Conservation (phyloP, 2,329 filamentous ascomycete genomes). For the Aspergillus sp. region DNA sequence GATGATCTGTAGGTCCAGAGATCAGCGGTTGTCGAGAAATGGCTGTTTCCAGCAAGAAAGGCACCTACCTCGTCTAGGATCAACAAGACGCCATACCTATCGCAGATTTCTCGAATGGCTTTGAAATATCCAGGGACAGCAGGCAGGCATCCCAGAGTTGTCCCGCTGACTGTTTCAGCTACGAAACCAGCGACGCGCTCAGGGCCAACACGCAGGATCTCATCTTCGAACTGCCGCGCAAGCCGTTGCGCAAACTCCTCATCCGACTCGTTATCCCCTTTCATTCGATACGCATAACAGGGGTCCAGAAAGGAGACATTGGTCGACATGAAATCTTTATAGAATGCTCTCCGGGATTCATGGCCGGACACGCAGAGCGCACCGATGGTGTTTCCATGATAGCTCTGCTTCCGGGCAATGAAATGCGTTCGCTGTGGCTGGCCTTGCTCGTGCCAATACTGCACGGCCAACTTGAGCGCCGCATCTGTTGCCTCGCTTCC, state of each 20-base stretch:
- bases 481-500: slow-evolving; percentile 5
- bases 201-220: slow-evolving; percentile 1
- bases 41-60: too few species aligned
- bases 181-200: slow-evolving; percentile 1
- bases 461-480: slow-evolving; percentile 2
- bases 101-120: neutral
- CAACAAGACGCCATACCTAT: neutral
- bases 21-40: neutral
- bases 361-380: neutral
- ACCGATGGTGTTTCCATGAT: slow-evolving; percentile 6
- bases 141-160: slow-evolving; percentile 2
- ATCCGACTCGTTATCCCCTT: neutral
- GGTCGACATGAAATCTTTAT: neutral
- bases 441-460: slow-evolving; percentile 2
- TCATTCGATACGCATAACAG: slow-evolving; percentile 1
- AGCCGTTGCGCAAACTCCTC: neutral
- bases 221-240: neutral
- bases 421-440: neutral
- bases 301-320: slow-evolving; percentile 3
- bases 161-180: slow-evolving; percentile 1
- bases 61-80: slow-evolving; percentile 1
- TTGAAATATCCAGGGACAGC: slow-evolving; percentile 1
- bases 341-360: slow-evolving; percentile 1
- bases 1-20: neutral
- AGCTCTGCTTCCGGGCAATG: slow-evolving; percentile 1